A percentile compares a stretch with the other conserved stretches of the same genome.
phyloP scores from a whole-genome alignment of 1,284 basidiomycete species.

The Pseudomicrostroma phylloplanum region DNA sequence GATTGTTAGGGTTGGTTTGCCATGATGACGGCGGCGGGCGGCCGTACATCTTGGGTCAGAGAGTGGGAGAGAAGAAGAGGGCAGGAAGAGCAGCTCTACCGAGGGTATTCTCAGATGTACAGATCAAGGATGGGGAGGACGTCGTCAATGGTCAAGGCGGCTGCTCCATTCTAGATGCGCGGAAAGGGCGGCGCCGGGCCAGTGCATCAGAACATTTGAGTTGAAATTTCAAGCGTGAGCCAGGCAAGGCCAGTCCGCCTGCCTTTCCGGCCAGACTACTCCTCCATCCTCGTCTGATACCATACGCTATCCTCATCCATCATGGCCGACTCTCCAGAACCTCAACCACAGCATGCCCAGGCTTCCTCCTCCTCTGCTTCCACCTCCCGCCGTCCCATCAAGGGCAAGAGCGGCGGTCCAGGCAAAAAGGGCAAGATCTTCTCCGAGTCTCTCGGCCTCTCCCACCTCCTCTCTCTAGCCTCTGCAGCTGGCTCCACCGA shows the following conservation, averaged over 20 bases:
- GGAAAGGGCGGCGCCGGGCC: not conserved
- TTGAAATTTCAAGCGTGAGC: not conserved
- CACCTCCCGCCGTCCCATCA: not conserved
- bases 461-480: slow-evolving; percentile 9
- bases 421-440: slow-evolving; percentile 7
- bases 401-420: not conserved
- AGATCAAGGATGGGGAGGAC: not conserved
- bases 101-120: not conserved
- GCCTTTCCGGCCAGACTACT: not conserved
- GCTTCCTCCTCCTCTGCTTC: not conserved
- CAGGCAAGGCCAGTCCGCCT: too few relatives aligned
- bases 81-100: too few relatives aligned
- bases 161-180: not conserved
- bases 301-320: not conserved
- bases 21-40: slow-evolving; percentile 14
- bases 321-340: not conserved
- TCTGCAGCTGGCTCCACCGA: not conserved
- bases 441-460: slow-evolving; percentile 5
- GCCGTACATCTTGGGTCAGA: not conserved
- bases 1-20: slow-evolving; percentile 30
- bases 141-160: too few relatives aligned
- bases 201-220: not conserved
- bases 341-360: not conserved
- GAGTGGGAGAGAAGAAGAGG: too few relatives aligned
- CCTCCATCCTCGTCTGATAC: not conserved